phyloP scores from a whole-genome alignment of 2,329 filamentous ascomycete genomes.

The Penicillium nordicum region DNA sequence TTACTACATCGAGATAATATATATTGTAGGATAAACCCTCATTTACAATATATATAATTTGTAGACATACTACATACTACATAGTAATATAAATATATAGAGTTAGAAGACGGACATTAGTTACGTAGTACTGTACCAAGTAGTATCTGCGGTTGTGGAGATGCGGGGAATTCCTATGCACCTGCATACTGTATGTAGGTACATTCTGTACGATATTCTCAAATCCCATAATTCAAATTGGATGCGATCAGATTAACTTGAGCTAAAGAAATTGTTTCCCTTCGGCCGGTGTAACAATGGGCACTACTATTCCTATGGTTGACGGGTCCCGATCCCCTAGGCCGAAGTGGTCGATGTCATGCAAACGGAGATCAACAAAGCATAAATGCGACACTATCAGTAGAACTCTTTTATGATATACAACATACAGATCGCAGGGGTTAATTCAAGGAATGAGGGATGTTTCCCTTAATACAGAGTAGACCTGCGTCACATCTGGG shows the following conservation, averaged over 20 bases:
- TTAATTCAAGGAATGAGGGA: slow-evolving; percentile 19
- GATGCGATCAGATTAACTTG: slow-evolving; percentile 14
- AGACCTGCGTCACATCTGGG: slow-evolving; percentile 10
- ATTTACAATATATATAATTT: background rate
- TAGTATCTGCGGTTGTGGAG: slow-evolving; percentile 11
- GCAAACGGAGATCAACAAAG: slow-evolving; percentile 4
- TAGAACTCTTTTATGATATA: background rate
- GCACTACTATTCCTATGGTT: slow-evolving; percentile 17
- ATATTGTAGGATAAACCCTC: too few relatives aligned
- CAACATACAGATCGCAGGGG: background rate
- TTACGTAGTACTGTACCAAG: background rate
- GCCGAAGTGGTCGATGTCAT: slow-evolving; percentile 22
- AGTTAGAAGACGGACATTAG: background rate
- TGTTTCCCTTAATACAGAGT: background rate
- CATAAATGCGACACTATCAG: background rate
- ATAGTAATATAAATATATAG: background rate
- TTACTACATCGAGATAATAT: background rate
- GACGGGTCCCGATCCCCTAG: background rate
- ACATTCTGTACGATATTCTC: background rate
- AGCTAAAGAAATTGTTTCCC: background rate
- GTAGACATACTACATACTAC: too few relatives aligned
- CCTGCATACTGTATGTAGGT: slow-evolving; percentile 12
- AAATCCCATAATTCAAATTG: background rate
- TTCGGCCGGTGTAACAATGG: slow-evolving; percentile 17
- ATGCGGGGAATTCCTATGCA: slow-evolving; percentile 21